Evolutionary conservation across 768 basidiomycete genomes (phyloP), one percentile per base, ranked within the genome.

Genomic region (Podaxis pistillaris): DNA sequence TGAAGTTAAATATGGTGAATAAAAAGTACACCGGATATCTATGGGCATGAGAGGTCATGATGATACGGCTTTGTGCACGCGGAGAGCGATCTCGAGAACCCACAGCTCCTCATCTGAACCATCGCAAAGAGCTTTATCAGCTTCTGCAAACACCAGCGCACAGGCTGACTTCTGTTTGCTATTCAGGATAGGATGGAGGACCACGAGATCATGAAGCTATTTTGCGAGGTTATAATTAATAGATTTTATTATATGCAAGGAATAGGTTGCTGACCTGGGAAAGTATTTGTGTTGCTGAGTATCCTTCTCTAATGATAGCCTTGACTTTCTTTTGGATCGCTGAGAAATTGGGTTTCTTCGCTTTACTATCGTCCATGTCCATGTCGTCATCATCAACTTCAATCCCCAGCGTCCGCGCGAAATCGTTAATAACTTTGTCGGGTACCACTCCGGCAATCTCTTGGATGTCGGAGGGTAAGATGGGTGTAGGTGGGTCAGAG

Each of bases 371-470:
- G 51, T 86, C 84, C 50, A 87, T 78, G 53, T 83, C 81, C 76
- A 83, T 86, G 9, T 24, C 36, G 7, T 53, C 79, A 26, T 75
- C 75, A 5, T 73, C 80, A 17, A 82, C 68, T 36, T 94, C 89
- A 15, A 98, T 79, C 2, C 95, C 95, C 26, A 98, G 72, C 0
- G 86, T 81, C 17, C 73, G 71, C 0, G 89, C 90, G 64, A 98
- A 88, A 52, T 83, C 79, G 15, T 83, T 77, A 51, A 98, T 83
- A 1, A 92, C 84, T 12, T 69, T 63, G 64, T 87, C 86, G 0
- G 96, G 97, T 0, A 98, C 93, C 26, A 97, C 91, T 0, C 97
- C 97, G 0, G 96, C 96, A 60, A 98, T 98, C 75, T 99, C 97
- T 73, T 98, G 93, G 12, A 98, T 91, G 64, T 95, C 94, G 15